These are phyloP conservation scores for Aphanomyces cochlioides DNA, from an alignment of 352 stramenopile genomes.

Conservation along the genomic window DNA sequence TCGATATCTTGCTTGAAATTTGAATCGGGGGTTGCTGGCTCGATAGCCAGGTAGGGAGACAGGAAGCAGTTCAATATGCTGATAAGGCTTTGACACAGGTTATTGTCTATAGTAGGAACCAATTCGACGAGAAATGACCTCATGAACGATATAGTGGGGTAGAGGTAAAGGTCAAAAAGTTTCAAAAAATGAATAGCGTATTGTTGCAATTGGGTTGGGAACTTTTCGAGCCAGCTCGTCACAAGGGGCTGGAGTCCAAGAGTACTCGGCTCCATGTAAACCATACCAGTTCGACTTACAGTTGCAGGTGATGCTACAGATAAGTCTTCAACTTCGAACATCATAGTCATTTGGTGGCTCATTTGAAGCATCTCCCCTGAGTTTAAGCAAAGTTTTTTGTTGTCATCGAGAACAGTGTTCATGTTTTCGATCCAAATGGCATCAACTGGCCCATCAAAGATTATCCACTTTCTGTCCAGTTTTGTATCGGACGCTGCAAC, in stretches of 20 bases:
- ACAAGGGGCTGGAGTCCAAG: slow-evolving; percentile 86
- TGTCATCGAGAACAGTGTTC: slow-evolving; percentile 95
- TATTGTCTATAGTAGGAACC: slow-evolving; percentile 92
- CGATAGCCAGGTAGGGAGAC: slow-evolving; percentile 51
- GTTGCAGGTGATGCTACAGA: slow-evolving; percentile 91
- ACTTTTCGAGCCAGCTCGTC: slow-evolving; percentile 82
- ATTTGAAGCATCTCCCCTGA: slow-evolving; percentile 94
- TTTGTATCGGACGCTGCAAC: slow-evolving; percentile 83
- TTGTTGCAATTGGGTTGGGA: slow-evolving; percentile 40
- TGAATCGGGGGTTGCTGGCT: slow-evolving; percentile 42
- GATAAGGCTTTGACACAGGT: slow-evolving; percentile 88
- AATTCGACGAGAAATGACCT: slow-evolving; percentile 83
- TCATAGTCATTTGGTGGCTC: slow-evolving; percentile 95
- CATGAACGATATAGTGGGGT: slow-evolving; percentile 82
- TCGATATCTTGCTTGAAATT: slow-evolving; percentile 81
- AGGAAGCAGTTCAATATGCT: slow-evolving; percentile 90
- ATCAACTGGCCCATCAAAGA: slow-evolving; percentile 93
- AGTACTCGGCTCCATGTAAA: slow-evolving; percentile 94
- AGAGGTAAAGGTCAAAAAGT: slow-evolving; percentile 90
- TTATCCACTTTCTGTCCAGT: slow-evolving; percentile 91
- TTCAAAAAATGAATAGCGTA: slow-evolving; percentile 51
- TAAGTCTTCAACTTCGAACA: slow-evolving; percentile 96
- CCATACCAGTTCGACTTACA: slow-evolving; percentile 93
- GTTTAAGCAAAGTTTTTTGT: slow-evolving; percentile 94
- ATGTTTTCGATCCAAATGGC: slow-evolving; percentile 97